A percentile compares a stretch with the other conserved stretches of the same genome.
phyloP scores from a whole-genome alignment of 1,284 basidiomycete genomes.

The Meira miltonrushii region DNA sequence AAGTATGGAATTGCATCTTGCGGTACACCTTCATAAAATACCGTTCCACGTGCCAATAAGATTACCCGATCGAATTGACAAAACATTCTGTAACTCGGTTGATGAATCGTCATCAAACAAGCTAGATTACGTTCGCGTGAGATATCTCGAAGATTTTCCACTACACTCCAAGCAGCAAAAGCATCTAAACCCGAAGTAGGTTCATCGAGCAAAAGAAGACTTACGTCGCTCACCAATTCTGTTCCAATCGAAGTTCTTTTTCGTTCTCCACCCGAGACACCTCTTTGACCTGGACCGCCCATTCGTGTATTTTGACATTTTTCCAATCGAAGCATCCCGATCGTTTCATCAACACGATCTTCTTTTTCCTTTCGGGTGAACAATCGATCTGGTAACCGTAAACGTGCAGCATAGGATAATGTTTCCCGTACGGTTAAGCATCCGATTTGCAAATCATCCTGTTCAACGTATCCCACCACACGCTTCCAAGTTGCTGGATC shows the following conservation, averaged over 20 bases:
- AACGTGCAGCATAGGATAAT: conserved; percentile 12
- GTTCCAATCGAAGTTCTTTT: conserved; percentile 26
- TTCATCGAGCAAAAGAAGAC: conserved; percentile 34
- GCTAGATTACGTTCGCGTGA: conserved; percentile 5
- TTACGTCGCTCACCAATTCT: conserved; percentile 27
- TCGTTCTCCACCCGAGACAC: conserved; percentile 35
- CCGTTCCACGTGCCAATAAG: conserved; percentile 14
- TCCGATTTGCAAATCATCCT: conserved; percentile 15
- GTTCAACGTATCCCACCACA: conserved; percentile 17
- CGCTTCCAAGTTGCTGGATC: conserved; percentile 35
- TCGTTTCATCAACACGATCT: conserved; percentile 51
- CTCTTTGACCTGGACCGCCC: conserved; percentile 19
- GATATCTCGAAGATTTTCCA: conserved; percentile 23
- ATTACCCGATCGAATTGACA: conserved; percentile 10
- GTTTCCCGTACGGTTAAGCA: conserved; percentile 16
- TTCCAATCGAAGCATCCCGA: conserved; percentile 32
- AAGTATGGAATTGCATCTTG: conserved; percentile 10
- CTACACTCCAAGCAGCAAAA: conserved; percentile 26
- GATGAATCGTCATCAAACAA: conserved; percentile 20
- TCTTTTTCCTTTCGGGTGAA: conserved; percentile 24
- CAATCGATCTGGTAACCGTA: conserved; percentile 16
- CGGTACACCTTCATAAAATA: conserved; percentile 19
- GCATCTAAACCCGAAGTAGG: conserved; percentile 34
- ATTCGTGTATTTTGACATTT: conserved; percentile 29
- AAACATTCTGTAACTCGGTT: conserved; percentile 12